Conservation (phyloP, 2,329 filamentous ascomycete species). For the Stagonosporopsis vannaccii region DNA sequence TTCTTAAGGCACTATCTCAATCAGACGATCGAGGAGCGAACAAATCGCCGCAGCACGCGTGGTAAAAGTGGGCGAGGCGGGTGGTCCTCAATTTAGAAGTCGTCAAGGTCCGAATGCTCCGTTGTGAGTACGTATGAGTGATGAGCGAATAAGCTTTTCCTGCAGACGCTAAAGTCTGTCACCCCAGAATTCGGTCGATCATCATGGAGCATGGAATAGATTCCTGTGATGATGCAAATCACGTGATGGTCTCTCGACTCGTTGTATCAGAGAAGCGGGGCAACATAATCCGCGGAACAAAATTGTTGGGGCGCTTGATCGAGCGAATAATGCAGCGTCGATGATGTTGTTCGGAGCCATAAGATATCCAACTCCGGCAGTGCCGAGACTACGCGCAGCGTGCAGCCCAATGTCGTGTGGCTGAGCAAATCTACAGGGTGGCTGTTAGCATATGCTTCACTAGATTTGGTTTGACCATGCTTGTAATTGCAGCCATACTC, state of each 20-base stretch:
- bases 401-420: too few species aligned
- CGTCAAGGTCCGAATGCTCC: neutral
- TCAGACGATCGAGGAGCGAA: neutral
- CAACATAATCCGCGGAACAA: neutral
- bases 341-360: neutral
- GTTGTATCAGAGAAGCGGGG: slow-evolving; percentile 5
- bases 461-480: too few species aligned
- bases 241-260: neutral
- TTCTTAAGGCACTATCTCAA: too few species aligned
- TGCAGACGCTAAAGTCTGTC: slow-evolving; percentile 6
- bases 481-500: too few species aligned
- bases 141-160: slow-evolving; percentile 10
- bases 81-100: slow-evolving; percentile 6
- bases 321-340: neutral
- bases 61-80: slow-evolving; percentile 12
- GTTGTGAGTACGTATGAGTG: slow-evolving; percentile 4
- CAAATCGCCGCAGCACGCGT: slow-evolving; percentile 3
- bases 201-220: slow-evolving; percentile 1
- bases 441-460: too few species aligned
- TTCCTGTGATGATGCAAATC: slow-evolving; percentile 10
- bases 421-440: neutral
- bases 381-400: slow-evolving; percentile 6
- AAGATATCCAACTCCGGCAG: neutral
- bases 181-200: slow-evolving; percentile 13
- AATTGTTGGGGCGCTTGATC: neutral